A percentile compares a stretch with the other conserved stretches of the same genome.
Conservation (phyloP, 73 alveolate genomes). For the Effrenium voratum region DNA sequence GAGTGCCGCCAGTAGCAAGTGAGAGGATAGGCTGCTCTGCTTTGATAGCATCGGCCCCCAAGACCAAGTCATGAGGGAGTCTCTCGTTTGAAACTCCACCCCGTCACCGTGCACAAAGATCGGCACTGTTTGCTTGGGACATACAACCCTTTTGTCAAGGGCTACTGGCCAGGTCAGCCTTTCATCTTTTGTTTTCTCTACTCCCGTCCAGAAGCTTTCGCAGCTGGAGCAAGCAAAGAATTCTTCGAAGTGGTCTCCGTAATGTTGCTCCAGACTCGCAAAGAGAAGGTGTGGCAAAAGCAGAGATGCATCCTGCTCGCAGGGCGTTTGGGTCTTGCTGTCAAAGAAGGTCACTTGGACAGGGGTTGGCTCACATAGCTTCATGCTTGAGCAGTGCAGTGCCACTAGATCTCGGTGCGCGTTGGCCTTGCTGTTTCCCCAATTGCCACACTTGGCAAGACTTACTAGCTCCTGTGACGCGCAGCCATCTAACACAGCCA, state of each 20-base stretch:
- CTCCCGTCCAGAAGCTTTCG: neutral
- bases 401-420: neutral
- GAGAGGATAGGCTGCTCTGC: neutral
- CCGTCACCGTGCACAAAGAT: neutral
- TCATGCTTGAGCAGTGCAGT: neutral
- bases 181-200: neutral
- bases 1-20: neutral
- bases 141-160: neutral
- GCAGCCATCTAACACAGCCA: neutral
- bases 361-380: too few species aligned
- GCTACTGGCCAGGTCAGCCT: neutral
- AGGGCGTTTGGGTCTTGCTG: too few species aligned
- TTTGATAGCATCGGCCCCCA: neutral
- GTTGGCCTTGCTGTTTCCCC: neutral
- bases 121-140: neutral
- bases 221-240: neutral
- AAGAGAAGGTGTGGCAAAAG: neutral
- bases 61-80: neutral
- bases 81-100: neutral
- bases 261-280: neutral
- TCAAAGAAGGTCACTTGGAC: too few species aligned
- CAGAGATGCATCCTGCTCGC: too few species aligned
- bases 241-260: neutral
- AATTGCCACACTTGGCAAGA: neutral
- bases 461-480: neutral